A percentile compares a stretch with the other conserved stretches of the same genome.
Conservation (phyloP, 805 yeast species). For the Barnettozyma salicaria region DNA sequence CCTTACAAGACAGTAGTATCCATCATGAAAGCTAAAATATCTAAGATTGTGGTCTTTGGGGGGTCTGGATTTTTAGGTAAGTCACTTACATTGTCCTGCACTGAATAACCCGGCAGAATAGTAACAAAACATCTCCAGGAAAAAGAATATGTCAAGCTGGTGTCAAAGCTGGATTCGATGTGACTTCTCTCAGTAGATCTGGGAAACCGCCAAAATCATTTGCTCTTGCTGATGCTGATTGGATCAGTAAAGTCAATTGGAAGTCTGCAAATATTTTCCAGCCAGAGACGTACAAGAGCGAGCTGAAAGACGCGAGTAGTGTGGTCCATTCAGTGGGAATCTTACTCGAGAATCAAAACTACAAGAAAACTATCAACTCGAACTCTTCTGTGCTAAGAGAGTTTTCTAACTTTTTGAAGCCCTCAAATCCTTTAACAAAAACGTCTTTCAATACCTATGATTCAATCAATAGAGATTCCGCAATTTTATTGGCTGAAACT, state of each 20-base stretch:
- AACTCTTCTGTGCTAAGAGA: conserved; percentile 26
- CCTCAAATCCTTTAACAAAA: conserved; percentile 53
- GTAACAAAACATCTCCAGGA: conserved; percentile 32
- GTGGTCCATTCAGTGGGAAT: conserved; percentile 85
- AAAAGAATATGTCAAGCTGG: conserved; percentile 65
- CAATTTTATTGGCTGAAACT: conserved; percentile 55
- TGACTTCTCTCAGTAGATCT: conserved; percentile 56
- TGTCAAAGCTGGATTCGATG: conserved; percentile 53
- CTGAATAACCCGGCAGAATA: too few relatives aligned
- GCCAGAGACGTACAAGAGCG: conserved; percentile 47
- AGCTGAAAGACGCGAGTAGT: conserved; percentile 45
- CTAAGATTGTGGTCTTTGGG: conserved; percentile 64
- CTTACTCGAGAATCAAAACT: conserved; percentile 59
- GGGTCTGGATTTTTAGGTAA: conserved; percentile 69
- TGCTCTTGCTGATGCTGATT: conserved; percentile 30
- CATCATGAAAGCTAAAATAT: conserved; percentile 10
- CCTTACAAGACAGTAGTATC: not conserved
- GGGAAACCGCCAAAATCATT: conserved; percentile 42
- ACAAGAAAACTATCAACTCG: conserved; percentile 46
- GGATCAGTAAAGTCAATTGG: conserved; percentile 64
- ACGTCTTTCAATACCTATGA: conserved; percentile 45
- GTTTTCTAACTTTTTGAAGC: conserved; percentile 38
- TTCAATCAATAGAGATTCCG: conserved; percentile 63
- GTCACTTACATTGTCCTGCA: not conserved
- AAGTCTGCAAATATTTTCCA: conserved; percentile 60